These are phyloP conservation scores for Stylonectria norvegica DNA, from an alignment of 2,329 filamentous ascomycete species.

Conservation along the genomic window DNA sequence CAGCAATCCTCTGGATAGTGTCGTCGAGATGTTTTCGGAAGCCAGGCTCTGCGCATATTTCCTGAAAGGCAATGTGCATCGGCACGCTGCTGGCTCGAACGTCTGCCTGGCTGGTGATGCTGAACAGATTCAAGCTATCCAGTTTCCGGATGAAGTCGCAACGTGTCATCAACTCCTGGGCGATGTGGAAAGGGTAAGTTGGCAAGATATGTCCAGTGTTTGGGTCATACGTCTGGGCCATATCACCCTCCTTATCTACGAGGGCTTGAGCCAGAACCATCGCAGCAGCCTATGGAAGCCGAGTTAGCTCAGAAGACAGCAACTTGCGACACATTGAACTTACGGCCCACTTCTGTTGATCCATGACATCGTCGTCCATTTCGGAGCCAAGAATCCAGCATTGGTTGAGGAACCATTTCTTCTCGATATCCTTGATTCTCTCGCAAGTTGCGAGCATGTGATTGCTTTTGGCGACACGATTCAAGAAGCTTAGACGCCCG, in stretches of 20 bases:
- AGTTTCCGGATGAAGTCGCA: slow-evolving; percentile 91
- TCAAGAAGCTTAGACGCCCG: slow-evolving; percentile 82
- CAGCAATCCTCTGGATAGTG: slow-evolving; percentile 81
- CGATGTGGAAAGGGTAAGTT: slow-evolving; percentile 74
- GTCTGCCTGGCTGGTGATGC: slow-evolving; percentile 80
- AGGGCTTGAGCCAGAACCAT: slow-evolving; percentile 91
- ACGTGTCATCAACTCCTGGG: slow-evolving; percentile 90
- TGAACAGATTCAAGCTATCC: slow-evolving; percentile 92
- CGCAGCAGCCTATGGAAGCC: slow-evolving; percentile 64
- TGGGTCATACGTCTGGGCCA: slow-evolving; percentile 63
- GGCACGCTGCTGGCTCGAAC: slow-evolving; percentile 92
- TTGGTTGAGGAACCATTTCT: slow-evolving; percentile 74
- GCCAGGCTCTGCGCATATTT: slow-evolving; percentile 72
- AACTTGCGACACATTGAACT: slow-evolving; percentile 33
- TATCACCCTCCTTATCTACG: slow-evolving; percentile 72
- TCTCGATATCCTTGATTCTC: slow-evolving; percentile 65
- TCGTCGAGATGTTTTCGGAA: slow-evolving; percentile 81
- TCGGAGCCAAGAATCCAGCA: slow-evolving; percentile 70
- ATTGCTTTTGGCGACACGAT: slow-evolving; percentile 78
- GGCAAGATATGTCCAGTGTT: slow-evolving; percentile 72
- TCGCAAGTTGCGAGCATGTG: slow-evolving; percentile 80
- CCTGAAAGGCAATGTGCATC: slow-evolving; percentile 88
- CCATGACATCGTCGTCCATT: slow-evolving; percentile 97
- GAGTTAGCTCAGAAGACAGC: slow-evolving; percentile 9
- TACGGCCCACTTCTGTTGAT: slow-evolving; percentile 93